Evolutionary conservation across 345 rosid genomes (phyloP), one percentile per base, ranked within the genome.

Genomic region (Hevea brasiliensis): DNA sequence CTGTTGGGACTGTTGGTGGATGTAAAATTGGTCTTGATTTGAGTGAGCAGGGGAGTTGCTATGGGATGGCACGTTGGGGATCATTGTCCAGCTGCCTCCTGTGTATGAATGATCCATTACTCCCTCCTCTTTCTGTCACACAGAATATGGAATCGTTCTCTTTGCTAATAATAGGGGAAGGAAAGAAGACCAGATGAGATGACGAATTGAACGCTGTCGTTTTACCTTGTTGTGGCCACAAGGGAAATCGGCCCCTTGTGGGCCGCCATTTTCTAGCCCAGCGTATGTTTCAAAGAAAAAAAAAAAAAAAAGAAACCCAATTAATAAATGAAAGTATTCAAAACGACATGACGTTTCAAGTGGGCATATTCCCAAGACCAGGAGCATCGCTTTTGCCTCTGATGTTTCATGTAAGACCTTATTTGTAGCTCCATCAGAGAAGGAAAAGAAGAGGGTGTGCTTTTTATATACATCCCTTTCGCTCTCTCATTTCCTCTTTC

Each of bases 31-130:
- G 53, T 79, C 82, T 27, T 64, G 78, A 44, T 70, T 79, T 8
- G 82, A 74, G 44, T 74, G 82, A 27, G 79, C 61, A 48, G 75
- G 78, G 21, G 82, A 78, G 74, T 70, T 73, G 7, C 67, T 56
- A 53, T 56, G 74, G 26, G 82, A 27, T 8, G 64, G 53, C 42
- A 74, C 8, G 76, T 51, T 79, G 17, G 75, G 78, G n/a, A 79
- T 79, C 82, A 79, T 74, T 44, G 75, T 57, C 78, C 82, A 74
- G 20, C 72, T 70, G 7, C 58, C 69, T 66, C 57, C 70, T 47
- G 57, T 12, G 45, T 50, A 77, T 21, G 67, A 12, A 66, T 35
- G 72, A 72, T 77, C 80, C 81, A 72, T 72, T 29, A 26, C 48
- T 42, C 48, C 42, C 66, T 53, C 29, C 29, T n/a, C n/a, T n/a